Percentiles rank a stretch among this genome's conserved stretches.
Evolutionary conservation across 768 basidiomycete species (phyloP).

Genomic region (Boletus rubescentipes): DNA sequence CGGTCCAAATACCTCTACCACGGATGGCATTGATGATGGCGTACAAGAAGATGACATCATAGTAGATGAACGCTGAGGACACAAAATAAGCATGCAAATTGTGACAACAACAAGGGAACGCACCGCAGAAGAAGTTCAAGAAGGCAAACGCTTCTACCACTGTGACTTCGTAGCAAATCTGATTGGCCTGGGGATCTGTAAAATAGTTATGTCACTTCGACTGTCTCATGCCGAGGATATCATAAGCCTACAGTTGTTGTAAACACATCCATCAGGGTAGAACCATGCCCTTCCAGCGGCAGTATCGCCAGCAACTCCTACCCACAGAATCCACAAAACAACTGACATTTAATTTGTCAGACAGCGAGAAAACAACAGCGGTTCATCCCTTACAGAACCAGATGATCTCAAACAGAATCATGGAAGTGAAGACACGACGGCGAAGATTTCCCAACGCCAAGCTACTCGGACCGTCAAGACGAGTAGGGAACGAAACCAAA

Average conservation of each 20-base stretch:
- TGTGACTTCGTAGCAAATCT: slow-evolving; percentile 19
- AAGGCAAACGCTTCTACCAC: slow-evolving; percentile 23
- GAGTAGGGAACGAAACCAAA: background rate
- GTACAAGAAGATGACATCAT: slow-evolving; percentile 19
- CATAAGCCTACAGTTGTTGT: slow-evolving; percentile 5
- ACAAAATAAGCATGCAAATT: background rate
- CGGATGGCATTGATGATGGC: slow-evolving; percentile 22
- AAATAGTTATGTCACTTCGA: background rate
- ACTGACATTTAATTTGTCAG: slow-evolving; percentile 12
- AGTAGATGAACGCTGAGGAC: slow-evolving; percentile 26
- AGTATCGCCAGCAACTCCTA: slow-evolving; percentile 13
- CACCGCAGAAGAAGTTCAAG: slow-evolving; percentile 25
- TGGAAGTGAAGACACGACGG: slow-evolving; percentile 18
- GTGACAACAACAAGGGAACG: background rate
- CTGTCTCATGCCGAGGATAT: background rate
- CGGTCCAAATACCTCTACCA: slow-evolving; percentile 25
- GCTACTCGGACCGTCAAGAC: slow-evolving; percentile 9
- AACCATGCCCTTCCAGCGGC: slow-evolving; percentile 1
- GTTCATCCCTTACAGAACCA: slow-evolving; percentile 25
- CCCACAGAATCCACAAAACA: slow-evolving; percentile 26
- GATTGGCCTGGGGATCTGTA: slow-evolving; percentile 11
- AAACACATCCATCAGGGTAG: slow-evolving; percentile 22
- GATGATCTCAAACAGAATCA: slow-evolving; percentile 24
- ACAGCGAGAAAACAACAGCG: background rate
- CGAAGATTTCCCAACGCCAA: slow-evolving; percentile 12